Conservation (phyloP, 2,329 filamentous ascomycete species). For the Geosmithia morbida region DNA sequence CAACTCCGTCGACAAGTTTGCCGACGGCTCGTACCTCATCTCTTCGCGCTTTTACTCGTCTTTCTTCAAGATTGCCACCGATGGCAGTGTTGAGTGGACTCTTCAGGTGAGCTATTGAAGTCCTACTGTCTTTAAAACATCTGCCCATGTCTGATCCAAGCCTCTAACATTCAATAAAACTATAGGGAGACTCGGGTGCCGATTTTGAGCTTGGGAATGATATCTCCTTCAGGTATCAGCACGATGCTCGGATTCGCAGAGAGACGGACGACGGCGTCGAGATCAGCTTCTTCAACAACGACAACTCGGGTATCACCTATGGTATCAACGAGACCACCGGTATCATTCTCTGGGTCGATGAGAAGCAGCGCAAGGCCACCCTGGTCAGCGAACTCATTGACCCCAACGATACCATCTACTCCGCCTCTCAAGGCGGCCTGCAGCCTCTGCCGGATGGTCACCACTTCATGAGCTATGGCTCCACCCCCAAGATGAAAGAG, state of each 20-base stretch:
- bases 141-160: background rate
- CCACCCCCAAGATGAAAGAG: slow-evolving; percentile 9
- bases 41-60: background rate
- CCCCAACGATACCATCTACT: slow-evolving; percentile 30
- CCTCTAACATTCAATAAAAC: background rate
- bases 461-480: slow-evolving; percentile 9
- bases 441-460: slow-evolving; percentile 22
- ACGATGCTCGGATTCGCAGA: slow-evolving; percentile 28
- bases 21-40: slow-evolving; percentile 5
- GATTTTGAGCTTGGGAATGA: slow-evolving; percentile 18
- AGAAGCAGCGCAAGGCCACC: slow-evolving; percentile 25
- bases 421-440: slow-evolving; percentile 31
- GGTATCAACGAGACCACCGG: slow-evolving; percentile 24
- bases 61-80: background rate
- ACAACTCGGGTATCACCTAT: slow-evolving; percentile 31
- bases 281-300: slow-evolving; percentile 38
- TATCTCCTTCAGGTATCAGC: slow-evolving; percentile 32
- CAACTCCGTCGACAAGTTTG: slow-evolving; percentile 10
- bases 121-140: background rate
- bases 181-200: background rate
- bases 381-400: slow-evolving; percentile 28
- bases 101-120: background rate
- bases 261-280: slow-evolving; percentile 26
- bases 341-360: slow-evolving; percentile 30
- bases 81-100: background rate